phyloP scores from a whole-genome alignment of 495 filamentous ascomycete species.

The Collariella sp. region DNA sequence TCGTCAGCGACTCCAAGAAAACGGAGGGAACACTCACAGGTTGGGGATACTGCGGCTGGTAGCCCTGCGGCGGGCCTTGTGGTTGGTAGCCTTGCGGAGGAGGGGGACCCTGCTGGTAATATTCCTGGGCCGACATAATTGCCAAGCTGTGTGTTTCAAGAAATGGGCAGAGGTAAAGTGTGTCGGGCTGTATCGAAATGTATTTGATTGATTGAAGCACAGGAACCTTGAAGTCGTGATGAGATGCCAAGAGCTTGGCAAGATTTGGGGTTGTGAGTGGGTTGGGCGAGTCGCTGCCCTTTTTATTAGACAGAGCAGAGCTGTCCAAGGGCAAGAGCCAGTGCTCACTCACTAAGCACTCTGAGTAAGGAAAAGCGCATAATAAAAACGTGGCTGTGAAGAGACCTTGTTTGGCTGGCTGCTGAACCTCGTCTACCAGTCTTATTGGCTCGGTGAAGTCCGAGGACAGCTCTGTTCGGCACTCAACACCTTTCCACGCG shows the following conservation, averaged over 20 bases:
- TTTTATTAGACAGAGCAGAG: neutral
- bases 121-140: constrained; percentile 27
- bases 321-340: neutral
- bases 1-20: neutral
- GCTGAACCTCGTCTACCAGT: too few species aligned
- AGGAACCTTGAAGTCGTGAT: too few species aligned
- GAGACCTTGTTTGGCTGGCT: neutral
- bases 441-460: neutral
- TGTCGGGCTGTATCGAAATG: neutral
- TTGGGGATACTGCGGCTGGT: constrained; percentile 26
- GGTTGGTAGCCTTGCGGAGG: constrained; percentile 15
- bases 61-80: constrained; percentile 4
- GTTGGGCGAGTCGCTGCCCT: neutral
- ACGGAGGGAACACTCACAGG: constrained; percentile 15
- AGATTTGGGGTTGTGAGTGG: neutral
- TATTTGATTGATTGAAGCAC: too few species aligned
- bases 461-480: neutral
- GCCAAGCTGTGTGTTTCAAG: neutral
- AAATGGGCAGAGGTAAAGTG: neutral
- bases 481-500: too few species aligned
- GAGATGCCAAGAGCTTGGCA: constrained; percentile 4
- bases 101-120: constrained; percentile 25
- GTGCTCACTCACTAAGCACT: neutral
- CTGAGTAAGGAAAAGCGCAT: neutral
- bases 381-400: neutral